Evolutionary conservation across 306 rosid genomes (phyloP).

Genomic region (Cucumis cinereus): DNA sequence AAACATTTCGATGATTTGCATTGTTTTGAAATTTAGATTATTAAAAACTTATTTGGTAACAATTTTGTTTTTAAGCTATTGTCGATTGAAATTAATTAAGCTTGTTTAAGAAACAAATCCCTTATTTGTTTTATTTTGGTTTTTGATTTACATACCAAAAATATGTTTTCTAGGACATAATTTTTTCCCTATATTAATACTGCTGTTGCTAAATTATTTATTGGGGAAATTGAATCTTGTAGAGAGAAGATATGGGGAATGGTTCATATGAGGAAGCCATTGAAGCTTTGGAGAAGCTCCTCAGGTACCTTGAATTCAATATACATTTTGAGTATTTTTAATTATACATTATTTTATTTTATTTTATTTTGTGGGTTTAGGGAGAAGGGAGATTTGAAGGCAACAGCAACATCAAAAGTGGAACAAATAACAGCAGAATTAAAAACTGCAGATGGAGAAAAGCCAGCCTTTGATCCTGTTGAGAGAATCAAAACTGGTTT

Average conservation of each 20-base stretch:
- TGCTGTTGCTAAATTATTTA: not conserved
- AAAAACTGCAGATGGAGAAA: slow-evolving; percentile 22
- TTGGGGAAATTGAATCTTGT: not conserved
- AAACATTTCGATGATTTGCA: too few species aligned
- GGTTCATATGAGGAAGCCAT: slow-evolving; percentile 70
- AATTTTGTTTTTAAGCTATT: not conserved
- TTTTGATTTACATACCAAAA: not conserved
- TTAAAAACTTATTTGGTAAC: not conserved
- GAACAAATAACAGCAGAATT: slow-evolving; percentile 67
- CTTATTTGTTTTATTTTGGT: not conserved
- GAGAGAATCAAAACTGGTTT: slow-evolving; percentile 79
- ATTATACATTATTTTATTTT: not conserved
- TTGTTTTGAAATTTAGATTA: not conserved
- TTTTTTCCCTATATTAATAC: not conserved
- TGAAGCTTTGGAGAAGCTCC: slow-evolving; percentile 66
- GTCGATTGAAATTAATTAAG: not conserved
- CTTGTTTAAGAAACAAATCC: not conserved
- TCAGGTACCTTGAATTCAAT: slow-evolving; percentile 31
- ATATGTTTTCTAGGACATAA: not conserved
- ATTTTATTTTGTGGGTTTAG: slow-evolving; percentile 16
- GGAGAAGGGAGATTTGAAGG: slow-evolving; percentile 54
- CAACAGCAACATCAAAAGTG: slow-evolving; percentile 61
- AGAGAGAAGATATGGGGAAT: slow-evolving; percentile 83
- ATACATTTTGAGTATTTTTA: not conserved
- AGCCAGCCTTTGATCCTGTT: slow-evolving; percentile 37